These are phyloP conservation scores for Plantago rigida DNA, from an alignment of 305 asterid genomes.

Conservation along the genomic window DNA sequence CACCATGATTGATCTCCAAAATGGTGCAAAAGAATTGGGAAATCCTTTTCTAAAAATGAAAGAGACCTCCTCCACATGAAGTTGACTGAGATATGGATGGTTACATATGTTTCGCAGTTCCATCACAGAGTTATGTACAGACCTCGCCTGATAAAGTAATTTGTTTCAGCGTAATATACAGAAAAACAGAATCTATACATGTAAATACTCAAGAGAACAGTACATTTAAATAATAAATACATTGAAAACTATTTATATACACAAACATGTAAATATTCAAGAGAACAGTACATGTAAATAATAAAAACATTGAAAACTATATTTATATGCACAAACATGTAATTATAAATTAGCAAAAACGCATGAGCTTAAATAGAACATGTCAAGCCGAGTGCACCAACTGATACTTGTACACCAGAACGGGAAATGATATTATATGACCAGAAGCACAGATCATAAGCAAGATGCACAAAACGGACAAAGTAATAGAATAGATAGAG, in stretches of 20 bases:
- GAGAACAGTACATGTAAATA: background rate
- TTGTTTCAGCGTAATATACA: background rate
- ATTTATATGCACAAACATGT: background rate
- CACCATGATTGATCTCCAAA: slow-evolving; percentile 8
- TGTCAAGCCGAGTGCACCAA: too few species aligned
- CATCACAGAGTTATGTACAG: slow-evolving; percentile 97
- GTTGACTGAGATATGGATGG: slow-evolving; percentile 98
- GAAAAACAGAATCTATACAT: too few species aligned
- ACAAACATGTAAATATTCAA: slow-evolving; percentile 14
- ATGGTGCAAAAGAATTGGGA: background rate
- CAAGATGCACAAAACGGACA: slow-evolving; percentile 10
- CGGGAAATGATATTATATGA: background rate
- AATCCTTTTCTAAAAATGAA: slow-evolving; percentile 20
- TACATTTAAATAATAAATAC: too few species aligned
- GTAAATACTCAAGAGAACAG: slow-evolving; percentile 18
- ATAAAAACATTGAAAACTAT: background rate
- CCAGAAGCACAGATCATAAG: slow-evolving; percentile 11
- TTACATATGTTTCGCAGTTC: slow-evolving; percentile 97
- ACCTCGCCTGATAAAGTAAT: slow-evolving; percentile 54
- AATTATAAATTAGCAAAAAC: background rate
- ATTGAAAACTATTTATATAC: too few species aligned
- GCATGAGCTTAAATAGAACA: too few species aligned
- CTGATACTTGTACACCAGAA: background rate
- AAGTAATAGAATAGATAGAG: slow-evolving; percentile 1
- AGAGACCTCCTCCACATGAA: slow-evolving; percentile 93